Base-by-base conservation (phyloP, 768 basidiomycete species). In the Fomitopsis pulvina region DNA sequence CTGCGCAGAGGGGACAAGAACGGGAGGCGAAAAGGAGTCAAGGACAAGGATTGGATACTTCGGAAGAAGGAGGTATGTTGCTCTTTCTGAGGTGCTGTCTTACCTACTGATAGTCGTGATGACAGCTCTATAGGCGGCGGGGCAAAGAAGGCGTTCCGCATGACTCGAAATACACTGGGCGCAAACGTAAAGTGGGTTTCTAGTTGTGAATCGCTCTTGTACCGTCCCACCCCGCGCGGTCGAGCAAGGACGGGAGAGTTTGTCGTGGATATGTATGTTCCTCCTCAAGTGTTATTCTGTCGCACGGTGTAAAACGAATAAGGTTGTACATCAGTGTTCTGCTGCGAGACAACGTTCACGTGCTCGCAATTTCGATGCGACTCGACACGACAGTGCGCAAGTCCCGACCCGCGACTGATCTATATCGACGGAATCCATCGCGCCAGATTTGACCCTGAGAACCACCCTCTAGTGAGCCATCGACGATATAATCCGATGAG, bases 161-260 rank as follows among this genome's bases (percentile, higher is more conserved):
- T 53, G 87, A 92, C 63, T 92, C 89, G 20, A 92, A 86, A 72
- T 96, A 79, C 63, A 96, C 94, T 2, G 93, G 88, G n/a, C 80
- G 94, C 59, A 93, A 87, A 68, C 78, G 94, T 66, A 85, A 77
- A 66, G 63, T 83, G 22, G 69, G 77, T 21, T 97, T 97, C 71
- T 97, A 37, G 34, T 16, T 14, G 18, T 5, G 14, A 16, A 32
- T 7, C 30, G 30, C 16, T 5, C 6, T 16, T 37, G 34, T 37
- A n/a, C n/a, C n/a, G n/a, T n/a, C n/a, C n/a, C n/a, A n/a, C n/a
- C n/a, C n/a, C n/a, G n/a, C n/a, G n/a, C n/a, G n/a, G n/a, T n/a
- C n/a, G n/a, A n/a, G n/a, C n/a, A n/a, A n/a, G n/a, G n/a, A n/a
- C n/a, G n/a, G n/a, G n/a, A n/a, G n/a, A n/a, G n/a, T n/a, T n/a